These are phyloP conservation scores for Candolleomyces efflorescens DNA, from an alignment of 768 basidiomycete species.

Conservation along the genomic window DNA sequence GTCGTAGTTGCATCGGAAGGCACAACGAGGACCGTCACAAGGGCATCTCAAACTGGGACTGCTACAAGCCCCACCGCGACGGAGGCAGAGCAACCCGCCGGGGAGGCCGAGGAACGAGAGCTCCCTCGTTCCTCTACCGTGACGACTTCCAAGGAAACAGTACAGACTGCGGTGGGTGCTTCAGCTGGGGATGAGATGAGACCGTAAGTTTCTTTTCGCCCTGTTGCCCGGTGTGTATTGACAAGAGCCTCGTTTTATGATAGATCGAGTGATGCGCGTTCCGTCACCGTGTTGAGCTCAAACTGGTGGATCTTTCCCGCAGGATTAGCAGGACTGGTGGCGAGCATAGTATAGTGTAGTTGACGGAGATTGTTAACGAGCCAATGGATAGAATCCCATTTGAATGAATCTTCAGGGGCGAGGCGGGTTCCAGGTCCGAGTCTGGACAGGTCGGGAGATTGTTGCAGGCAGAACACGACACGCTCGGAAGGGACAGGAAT, in stretches of 20 bases:
- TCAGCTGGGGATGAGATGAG: not conserved
- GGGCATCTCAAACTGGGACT: slow-evolving; percentile 8
- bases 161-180: not conserved
- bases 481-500: not conserved
- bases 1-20: slow-evolving; percentile 16
- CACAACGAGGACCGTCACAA: slow-evolving; percentile 14
- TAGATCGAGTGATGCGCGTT: not conserved
- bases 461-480: not conserved
- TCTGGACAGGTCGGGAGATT: not conserved
- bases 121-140: not conserved
- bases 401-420: not conserved
- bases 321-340: not conserved
- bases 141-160: not conserved
- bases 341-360: not conserved
- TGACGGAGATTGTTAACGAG: not conserved
- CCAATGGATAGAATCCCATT: not conserved
- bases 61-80: not conserved
- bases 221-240: not conserved
- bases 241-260: not conserved
- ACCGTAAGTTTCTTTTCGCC: not conserved
- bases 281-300: not conserved
- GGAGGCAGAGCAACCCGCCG: not conserved
- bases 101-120: not conserved
- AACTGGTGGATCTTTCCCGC: not conserved
- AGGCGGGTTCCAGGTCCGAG: not conserved